Evolutionary conservation across 352 stramenopile species (phyloP).

Genomic region (Pythium folliculosum): DNA sequence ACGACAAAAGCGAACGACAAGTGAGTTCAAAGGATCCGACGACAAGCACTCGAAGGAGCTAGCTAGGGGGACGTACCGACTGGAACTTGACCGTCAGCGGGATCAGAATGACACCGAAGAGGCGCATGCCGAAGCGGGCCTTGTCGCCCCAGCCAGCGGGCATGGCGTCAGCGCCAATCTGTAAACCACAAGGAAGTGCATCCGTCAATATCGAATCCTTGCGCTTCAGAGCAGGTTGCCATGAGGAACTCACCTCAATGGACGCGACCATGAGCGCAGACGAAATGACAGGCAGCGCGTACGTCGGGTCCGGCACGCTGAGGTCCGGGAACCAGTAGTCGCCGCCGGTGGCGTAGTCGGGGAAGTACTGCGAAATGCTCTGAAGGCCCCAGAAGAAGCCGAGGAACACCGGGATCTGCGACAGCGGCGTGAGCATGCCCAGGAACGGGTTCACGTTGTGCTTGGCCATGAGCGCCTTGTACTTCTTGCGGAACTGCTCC

Average conservation of each 20-base stretch:
- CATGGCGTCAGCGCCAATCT: conserved; percentile 68
- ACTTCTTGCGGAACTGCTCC: conserved; percentile 65
- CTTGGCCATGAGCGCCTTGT: conserved; percentile 83
- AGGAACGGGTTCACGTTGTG: conserved; percentile 79
- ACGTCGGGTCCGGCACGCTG: conserved; percentile 68
- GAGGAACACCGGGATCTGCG: conserved; percentile 83
- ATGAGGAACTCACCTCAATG: conserved; percentile 44
- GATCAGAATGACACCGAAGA: conserved; percentile 68
- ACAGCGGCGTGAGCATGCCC: conserved; percentile 68
- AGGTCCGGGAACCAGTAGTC: conserved; percentile 83
- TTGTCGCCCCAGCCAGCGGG: conserved; percentile 63
- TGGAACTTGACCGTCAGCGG: conserved; percentile 84
- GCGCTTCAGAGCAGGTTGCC: no score
- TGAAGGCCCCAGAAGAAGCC: conserved; percentile 86
- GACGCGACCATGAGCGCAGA: conserved; percentile 77
- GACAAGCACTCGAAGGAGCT: not conserved
- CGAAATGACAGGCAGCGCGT: conserved; percentile 79
- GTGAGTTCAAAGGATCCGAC: not conserved
- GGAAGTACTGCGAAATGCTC: conserved; percentile 79
- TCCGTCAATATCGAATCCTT: not conserved
- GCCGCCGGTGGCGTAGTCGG: conserved; percentile 73
- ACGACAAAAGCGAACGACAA: not conserved
- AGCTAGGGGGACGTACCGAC: conserved; percentile 41
- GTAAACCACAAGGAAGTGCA: conserved; percentile 2
- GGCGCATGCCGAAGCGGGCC: conserved; percentile 79